phyloP scores from a whole-genome alignment of 2,329 filamentous ascomycete species.

The Emergomyces orientalis region DNA sequence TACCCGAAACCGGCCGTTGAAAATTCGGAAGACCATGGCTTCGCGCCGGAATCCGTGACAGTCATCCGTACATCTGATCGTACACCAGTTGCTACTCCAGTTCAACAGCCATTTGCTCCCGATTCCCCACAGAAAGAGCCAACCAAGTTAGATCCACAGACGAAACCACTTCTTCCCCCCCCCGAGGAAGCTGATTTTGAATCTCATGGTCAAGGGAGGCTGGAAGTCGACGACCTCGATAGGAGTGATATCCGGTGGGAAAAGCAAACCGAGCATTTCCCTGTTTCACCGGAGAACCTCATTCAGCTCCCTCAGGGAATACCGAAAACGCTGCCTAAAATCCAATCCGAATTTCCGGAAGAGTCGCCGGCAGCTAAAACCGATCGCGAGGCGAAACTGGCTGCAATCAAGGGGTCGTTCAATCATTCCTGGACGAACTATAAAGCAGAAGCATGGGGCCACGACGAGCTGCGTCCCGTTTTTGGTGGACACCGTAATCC shows the following conservation, averaged over 20 bases:
- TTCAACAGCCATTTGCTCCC: neutral
- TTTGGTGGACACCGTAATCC: constrained; percentile 45
- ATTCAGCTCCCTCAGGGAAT: constrained; percentile 51
- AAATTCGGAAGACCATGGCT: constrained; percentile 2
- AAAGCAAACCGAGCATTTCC: constrained; percentile 66
- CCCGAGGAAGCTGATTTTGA: constrained; percentile 20
- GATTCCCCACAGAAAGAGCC: neutral
- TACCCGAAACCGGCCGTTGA: neutral
- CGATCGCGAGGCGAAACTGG: constrained; percentile 33
- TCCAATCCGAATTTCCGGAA: constrained; percentile 23
- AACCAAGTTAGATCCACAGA: neutral
- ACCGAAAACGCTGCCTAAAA: constrained; percentile 20
- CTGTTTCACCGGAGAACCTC: constrained; percentile 59
- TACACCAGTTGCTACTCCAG: neutral
- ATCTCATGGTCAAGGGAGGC: constrained; percentile 27
- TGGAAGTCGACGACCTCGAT: constrained; percentile 23
- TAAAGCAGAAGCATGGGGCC: constrained; percentile 53
- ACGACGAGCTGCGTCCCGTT: constrained; percentile 54
- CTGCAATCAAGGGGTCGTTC: constrained; percentile 45
- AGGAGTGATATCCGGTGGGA: constrained; percentile 55
- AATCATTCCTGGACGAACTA: constrained; percentile 52
- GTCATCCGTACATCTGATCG: neutral
- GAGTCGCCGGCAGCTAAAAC: constrained; percentile 24
- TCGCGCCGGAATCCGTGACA: constrained; percentile 5
- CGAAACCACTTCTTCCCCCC: neutral